phyloP scores from a whole-genome alignment of 768 basidiomycete species.

The Vishniacozyma victoriae region DNA sequence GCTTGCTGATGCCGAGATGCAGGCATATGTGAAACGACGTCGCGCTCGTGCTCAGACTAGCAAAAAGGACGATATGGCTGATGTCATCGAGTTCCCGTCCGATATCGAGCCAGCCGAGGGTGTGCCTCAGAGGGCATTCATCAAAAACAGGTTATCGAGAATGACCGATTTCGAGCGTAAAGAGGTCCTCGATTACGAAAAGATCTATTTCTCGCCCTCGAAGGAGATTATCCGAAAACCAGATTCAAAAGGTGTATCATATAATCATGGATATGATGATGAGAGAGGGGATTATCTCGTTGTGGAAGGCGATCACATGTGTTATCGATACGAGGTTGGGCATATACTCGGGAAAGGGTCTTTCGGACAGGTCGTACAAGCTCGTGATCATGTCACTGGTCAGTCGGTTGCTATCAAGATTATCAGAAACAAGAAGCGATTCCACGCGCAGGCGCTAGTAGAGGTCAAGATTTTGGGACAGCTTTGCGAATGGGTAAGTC shows the following conservation, averaged over 20 bases:
- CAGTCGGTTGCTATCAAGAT: constrained; percentile 98
- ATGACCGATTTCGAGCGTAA: constrained; percentile 83
- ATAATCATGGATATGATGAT: constrained; percentile 95
- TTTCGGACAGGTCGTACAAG: constrained; percentile 93
- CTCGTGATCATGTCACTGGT: constrained; percentile 90
- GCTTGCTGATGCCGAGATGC: constrained; percentile 93
- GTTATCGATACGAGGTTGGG: constrained; percentile 91
- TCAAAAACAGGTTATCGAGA: constrained; percentile 53
- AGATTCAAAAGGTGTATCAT: constrained; percentile 42
- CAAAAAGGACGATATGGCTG: constrained; percentile 79
- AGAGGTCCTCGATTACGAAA: constrained; percentile 80
- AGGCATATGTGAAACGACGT: constrained; percentile 83
- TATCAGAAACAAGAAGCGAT: constrained; percentile 97
- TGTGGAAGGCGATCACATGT: constrained; percentile 83
- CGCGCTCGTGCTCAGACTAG: constrained; percentile 77
- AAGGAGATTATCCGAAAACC: constrained; percentile 14
- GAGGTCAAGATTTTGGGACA: constrained; percentile 98
- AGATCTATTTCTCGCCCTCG: constrained; percentile 59
- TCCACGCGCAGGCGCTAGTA: constrained; percentile 96
- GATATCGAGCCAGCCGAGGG: constrained; percentile 67
- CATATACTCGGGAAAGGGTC: constrained; percentile 95
- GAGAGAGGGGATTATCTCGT: constrained; percentile 95
- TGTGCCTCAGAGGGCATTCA: constrained; percentile 56
- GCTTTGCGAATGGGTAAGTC: constrained; percentile 87
- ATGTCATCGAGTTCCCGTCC: constrained; percentile 85